These are phyloP conservation scores for Vicia faba DNA, from an alignment of 306 rosid genomes.

Conservation along the genomic window DNA sequence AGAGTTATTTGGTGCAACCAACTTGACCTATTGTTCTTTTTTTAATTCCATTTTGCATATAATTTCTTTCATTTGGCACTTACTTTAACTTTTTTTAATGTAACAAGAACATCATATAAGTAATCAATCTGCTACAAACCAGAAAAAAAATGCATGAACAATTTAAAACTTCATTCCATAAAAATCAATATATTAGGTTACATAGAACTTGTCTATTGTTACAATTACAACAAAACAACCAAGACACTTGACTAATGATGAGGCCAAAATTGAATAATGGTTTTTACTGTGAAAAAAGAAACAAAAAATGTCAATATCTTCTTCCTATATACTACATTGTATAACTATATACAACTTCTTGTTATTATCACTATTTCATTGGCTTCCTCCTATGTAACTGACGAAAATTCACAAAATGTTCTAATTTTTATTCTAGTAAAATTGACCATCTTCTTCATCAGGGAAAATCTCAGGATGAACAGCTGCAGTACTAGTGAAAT, in stretches of 20 bases:
- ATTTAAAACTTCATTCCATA: not conserved
- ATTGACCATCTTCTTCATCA: conserved; percentile 53
- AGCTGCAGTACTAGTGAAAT: conserved; percentile 57
- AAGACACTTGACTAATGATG: conserved; percentile 27
- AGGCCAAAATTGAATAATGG: conserved; percentile 38
- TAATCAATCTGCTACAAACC: not conserved
- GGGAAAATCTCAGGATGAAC: conserved; percentile 68
- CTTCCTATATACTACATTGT: conserved; percentile 27
- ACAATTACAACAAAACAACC: conserved; percentile 33
- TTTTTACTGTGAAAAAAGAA: conserved; percentile 10
- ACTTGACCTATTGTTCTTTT: conserved; percentile 50
- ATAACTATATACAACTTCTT: conserved; percentile 41
- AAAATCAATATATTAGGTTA: conserved; percentile 6
- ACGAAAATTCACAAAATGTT: conserved; percentile 32
- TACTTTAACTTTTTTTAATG: not conserved
- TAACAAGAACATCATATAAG: not conserved
- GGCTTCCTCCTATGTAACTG: conserved; percentile 28
- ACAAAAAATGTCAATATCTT: not conserved
- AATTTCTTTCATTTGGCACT: conserved; percentile 28
- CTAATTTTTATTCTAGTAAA: conserved; percentile 13
- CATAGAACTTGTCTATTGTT: conserved; percentile 23
- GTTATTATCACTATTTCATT: conserved; percentile 37
- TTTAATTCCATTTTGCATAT: not conserved
- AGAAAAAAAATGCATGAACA: not conserved
- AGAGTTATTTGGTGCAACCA: conserved; percentile 67